A percentile compares a stretch with the other conserved stretches of the same genome.
Conservation (phyloP, 441 rosid genomes). For the Kokia cookei region DNA sequence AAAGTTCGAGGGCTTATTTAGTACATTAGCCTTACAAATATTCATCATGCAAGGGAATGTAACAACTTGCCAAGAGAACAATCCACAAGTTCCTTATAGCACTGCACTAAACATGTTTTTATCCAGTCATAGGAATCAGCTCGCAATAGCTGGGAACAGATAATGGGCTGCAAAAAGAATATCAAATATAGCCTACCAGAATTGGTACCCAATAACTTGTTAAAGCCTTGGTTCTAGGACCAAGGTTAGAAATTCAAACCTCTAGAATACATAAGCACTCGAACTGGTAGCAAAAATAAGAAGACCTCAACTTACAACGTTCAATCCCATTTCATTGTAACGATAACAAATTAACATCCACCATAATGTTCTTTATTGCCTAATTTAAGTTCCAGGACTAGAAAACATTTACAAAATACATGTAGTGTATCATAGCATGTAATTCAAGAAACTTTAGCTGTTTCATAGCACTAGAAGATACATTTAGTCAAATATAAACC, state of each 20-base stretch:
- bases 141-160: not conserved
- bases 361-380: not conserved
- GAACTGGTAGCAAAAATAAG: not conserved
- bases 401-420: constrained; percentile 7
- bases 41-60: no score
- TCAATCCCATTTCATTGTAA: not conserved
- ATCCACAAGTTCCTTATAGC: no score
- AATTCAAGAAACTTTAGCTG: constrained; percentile 14
- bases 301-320: not conserved
- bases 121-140: not conserved
- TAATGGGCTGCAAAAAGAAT: not conserved
- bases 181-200: not conserved
- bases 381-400: not conserved
- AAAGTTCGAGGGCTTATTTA: no score
- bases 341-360: not conserved
- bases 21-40: no score
- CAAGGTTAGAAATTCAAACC: not conserved
- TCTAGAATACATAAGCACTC: not conserved
- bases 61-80: no score
- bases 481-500: constrained; percentile 1
- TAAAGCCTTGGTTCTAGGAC: not conserved
- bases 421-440: constrained; percentile 30
- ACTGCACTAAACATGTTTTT: no score
- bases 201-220: not conserved
- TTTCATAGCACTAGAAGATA: not conserved